Evolutionary conservation across 345 rosid species (phyloP), one percentile per base, ranked within the genome.

Genomic region (Salix purpurea): DNA sequence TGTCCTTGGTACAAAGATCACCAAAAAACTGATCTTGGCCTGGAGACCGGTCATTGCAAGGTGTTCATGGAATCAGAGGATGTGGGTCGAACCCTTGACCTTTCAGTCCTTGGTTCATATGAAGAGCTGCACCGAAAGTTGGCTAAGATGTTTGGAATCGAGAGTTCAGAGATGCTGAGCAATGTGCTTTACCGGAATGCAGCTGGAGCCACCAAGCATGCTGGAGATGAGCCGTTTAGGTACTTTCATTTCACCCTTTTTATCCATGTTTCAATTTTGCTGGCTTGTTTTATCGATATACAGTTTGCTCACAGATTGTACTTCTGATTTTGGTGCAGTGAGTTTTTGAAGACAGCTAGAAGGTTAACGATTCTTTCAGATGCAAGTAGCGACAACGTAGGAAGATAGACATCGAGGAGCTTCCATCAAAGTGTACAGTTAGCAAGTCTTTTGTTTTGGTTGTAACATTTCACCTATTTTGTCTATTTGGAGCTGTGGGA

Each of bases 171-270:
- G 83, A 87, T 87, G 93, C 77, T 88, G 72, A 89, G 89, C 70
- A 88, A 84, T 71, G 92, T 95, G 84, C 89, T 89, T 73, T 92
- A 90, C 79, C 71, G 83, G 16, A 85, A 95, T 79, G 91, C 89
- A 36, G 77, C 87, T 0, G 97, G 97, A 72, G 84, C 89, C 14
- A 65, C 82, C 54, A 91, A 88, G 74, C 89, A 87, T 76, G 83
- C 95, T 6, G 97, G 98, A 42, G 91, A 90, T 28, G 93, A 89
- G 75, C 99, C 99, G 67, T 95, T 92, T 80, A 79, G 97, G 97
- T 94, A 79, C 56, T 13, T 36, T 67, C 34, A 12, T 23, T 13
- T 19, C 52, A 7, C 23, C 3, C 30, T 39, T 23, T 7, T 42
- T 52, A 19, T 26, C 46, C 23, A 18, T 4, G 23, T 7, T 1